Evolutionary conservation across 2,329 filamentous ascomycete genomes (phyloP), one percentile per base, ranked within the genome.

Genomic region (Paecilomyces dactylethromorphus): DNA sequence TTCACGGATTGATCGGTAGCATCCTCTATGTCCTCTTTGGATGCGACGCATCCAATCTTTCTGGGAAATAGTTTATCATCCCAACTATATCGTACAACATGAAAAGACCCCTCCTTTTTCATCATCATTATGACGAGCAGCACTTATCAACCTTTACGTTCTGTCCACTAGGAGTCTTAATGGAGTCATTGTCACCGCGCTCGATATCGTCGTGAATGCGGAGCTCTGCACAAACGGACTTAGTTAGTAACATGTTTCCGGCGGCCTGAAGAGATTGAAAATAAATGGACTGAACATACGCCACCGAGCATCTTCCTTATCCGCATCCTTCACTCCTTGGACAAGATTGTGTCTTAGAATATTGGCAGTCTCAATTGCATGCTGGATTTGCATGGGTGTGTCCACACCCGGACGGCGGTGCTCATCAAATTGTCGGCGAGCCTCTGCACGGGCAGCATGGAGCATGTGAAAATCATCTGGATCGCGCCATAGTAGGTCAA

Each of bases 191-290:
- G 76, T 97, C 90, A 57, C 94, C 92, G 64, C 91, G 83, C 75
- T 99, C 93, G 31, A 89, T 99, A 64, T 96, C 80, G 61, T 96
- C 84, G 73, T 97, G 94, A 76, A 99, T 97, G 56, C 88, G 84
- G 59, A 97, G 78, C 71, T 89, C 92, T 97, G 65, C 64, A 66
- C 24, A 56, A 51, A 62, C 22, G 39, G 4, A 45, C 5, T 24
- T 39, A 33, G 68, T 50, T 64, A 52, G n/a, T 50, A 54, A 15
- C 35, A 53, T 32, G 1, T 18, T 22, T 8, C 33, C 55, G 50
- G 35, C 33, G 45, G 21, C 7, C 11, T 26, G 53, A 11, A 55
- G 12, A 5, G 21, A 5, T 32, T 53, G n/a, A 49, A 49, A 54
- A 55, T 39, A 32, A 24, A 35, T n/a, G 26, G 53, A 13, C 24